Percentiles rank a stretch among this genome's conserved stretches.
Conservation (phyloP, 2,329 filamentous ascomycete genomes). For the Colletotrichum costaricense region DNA sequence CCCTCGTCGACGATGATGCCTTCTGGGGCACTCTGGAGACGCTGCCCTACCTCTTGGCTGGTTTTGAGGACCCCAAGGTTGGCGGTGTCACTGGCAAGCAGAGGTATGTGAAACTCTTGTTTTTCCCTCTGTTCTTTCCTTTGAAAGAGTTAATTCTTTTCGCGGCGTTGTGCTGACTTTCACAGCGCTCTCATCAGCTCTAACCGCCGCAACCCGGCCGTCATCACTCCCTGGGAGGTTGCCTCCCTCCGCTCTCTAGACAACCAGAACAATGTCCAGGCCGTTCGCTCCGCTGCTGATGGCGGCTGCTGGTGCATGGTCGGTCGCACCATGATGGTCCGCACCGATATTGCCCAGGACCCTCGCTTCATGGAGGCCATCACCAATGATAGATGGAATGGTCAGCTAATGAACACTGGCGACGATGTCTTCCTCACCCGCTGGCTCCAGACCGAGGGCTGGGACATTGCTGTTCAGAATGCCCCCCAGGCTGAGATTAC, state of each 20-base stretch:
- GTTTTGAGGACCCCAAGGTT: slow-evolving; percentile 40
- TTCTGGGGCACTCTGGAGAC: slow-evolving; percentile 35
- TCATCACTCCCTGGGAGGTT: slow-evolving; percentile 43
- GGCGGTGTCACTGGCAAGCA: slow-evolving; percentile 41
- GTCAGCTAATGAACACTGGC: slow-evolving; percentile 39
- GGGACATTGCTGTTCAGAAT: slow-evolving; percentile 42
- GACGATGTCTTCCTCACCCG: slow-evolving; percentile 44
- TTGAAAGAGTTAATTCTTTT: background rate
- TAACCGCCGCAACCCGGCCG: slow-evolving; percentile 31
- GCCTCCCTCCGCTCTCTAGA: slow-evolving; percentile 41
- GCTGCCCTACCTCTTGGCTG: slow-evolving; percentile 40
- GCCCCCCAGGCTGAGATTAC: slow-evolving; percentile 38
- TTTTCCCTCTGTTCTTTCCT: too few relatives aligned
- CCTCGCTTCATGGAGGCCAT: slow-evolving; percentile 40
- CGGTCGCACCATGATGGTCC: slow-evolving; percentile 43
- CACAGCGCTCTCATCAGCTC: slow-evolving; percentile 37
- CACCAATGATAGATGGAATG: slow-evolving; percentile 38
- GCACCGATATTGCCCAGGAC: slow-evolving; percentile 39
- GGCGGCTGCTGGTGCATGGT: slow-evolving; percentile 42
- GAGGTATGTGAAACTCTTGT: background rate
- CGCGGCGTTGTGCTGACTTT: background rate
- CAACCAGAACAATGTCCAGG: slow-evolving; percentile 35
- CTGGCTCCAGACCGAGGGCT: slow-evolving; percentile 41
- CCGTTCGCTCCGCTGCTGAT: slow-evolving; percentile 38
- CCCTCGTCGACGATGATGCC: slow-evolving; percentile 44